phyloP scores from a whole-genome alignment of 2,329 filamentous ascomycete species.

The Calonectria fujianensis region DNA sequence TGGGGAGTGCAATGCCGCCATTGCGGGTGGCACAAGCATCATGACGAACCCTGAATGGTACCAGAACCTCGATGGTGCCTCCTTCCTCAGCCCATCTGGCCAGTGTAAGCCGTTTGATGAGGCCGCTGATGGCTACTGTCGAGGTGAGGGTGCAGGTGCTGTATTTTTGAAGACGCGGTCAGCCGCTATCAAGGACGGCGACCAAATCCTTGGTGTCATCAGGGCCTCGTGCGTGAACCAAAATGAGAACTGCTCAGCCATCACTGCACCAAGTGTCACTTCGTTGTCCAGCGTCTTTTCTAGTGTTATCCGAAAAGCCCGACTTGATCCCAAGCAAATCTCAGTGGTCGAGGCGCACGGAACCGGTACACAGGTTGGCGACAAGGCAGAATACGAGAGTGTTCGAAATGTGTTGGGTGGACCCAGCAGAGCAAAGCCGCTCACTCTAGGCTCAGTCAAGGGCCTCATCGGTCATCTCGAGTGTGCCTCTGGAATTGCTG shows the following conservation, averaged over 20 bases:
- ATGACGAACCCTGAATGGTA: constrained; percentile 48
- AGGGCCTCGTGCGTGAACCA: constrained; percentile 62
- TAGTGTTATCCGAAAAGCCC: background rate
- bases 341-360: background rate
- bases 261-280: background rate
- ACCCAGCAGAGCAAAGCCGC: background rate
- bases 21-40: constrained; percentile 64
- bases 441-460: background rate
- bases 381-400: constrained; percentile 1
- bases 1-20: constrained; percentile 57
- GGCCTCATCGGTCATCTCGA: background rate
- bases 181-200: constrained; percentile 67
- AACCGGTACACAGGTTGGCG: background rate
- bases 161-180: constrained; percentile 69
- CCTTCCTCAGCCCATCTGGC: constrained; percentile 54
- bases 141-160: constrained; percentile 68
- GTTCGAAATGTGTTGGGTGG: background rate
- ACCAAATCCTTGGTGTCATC: constrained; percentile 66
- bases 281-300: background rate
- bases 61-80: constrained; percentile 44
- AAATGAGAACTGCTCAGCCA: constrained; percentile 59
- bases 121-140: constrained; percentile 70
- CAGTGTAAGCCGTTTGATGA: constrained; percentile 59
- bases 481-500: background rate
- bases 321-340: background rate